These are phyloP conservation scores for Plantago ovata DNA, from an alignment of 257 asterid species.

Conservation along the genomic window DNA sequence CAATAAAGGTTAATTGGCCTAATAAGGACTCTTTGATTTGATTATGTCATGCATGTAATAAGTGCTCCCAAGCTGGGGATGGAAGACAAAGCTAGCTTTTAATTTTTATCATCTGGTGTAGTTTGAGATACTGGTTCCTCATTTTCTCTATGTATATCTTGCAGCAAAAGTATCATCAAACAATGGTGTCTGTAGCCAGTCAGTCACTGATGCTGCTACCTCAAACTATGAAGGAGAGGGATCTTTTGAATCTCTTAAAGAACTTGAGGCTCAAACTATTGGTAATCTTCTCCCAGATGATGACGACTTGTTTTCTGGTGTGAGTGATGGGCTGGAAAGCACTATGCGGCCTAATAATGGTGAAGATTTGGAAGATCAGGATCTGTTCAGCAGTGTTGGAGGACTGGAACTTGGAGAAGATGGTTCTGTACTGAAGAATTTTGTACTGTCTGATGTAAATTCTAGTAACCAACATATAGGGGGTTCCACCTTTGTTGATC, in stretches of 20 bases:
- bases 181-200: conserved; percentile 50
- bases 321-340: conserved; percentile 70
- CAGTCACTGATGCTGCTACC: conserved; percentile 39
- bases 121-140: too few species aligned
- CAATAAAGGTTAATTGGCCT: too few species aligned
- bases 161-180: conserved; percentile 75
- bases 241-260: conserved; percentile 73
- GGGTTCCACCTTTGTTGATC: not conserved
- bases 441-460: conserved; percentile 40
- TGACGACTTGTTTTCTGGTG: conserved; percentile 91
- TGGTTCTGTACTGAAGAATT: conserved; percentile 42
- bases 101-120: too few species aligned
- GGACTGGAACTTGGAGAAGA: conserved; percentile 96
- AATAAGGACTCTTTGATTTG: too few species aligned
- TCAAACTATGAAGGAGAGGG: conserved; percentile 68
- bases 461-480: conserved; percentile 37
- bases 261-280: conserved; percentile 89
- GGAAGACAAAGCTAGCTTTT: too few species aligned
- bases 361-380: conserved; percentile 72
- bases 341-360: conserved; percentile 34
- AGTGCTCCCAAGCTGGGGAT: too few species aligned
- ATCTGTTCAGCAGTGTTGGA: conserved; percentile 84
- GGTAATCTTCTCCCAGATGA: conserved; percentile 98
- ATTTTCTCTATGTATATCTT: conserved; percentile 15
- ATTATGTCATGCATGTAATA: too few species aligned